These are phyloP conservation scores for Penicillium macrosclerotiorum DNA, from an alignment of 495 filamentous ascomycete genomes.

Conservation along the genomic window DNA sequence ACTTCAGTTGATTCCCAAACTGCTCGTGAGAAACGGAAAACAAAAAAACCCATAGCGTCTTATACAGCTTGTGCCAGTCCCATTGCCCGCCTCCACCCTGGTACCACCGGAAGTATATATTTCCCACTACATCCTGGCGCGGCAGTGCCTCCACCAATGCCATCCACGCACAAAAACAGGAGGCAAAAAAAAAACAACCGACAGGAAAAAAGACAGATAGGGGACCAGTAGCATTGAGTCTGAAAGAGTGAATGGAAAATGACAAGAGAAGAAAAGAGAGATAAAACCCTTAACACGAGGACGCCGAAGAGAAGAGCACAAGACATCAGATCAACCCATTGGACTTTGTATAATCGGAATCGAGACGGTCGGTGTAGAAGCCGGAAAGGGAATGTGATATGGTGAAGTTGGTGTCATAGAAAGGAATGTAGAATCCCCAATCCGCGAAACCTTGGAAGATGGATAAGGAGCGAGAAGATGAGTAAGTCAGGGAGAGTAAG, in stretches of 20 bases:
- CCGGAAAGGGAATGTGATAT: conserved; percentile 21
- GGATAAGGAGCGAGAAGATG: conserved; percentile 15
- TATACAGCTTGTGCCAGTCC: conserved; percentile 12
- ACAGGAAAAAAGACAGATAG: conserved; percentile 14
- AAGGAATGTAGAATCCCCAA: conserved; percentile 22
- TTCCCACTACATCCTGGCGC: conserved; percentile 2
- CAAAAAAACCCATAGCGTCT: conserved; percentile 17
- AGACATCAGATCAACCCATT: conserved; percentile 28
- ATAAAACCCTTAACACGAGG: conserved; percentile 20
- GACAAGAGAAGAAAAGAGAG: conserved; percentile 13
- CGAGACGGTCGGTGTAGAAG: conserved; percentile 13
- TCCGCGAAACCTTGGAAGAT: neutral
- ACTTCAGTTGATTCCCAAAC: conserved; percentile 22
- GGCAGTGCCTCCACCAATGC: neutral
- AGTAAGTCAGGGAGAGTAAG: neutral
- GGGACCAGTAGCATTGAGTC: conserved; percentile 18
- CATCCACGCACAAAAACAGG: conserved; percentile 3
- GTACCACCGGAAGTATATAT: conserved; percentile 20
- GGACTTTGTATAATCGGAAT: conserved; percentile 27
- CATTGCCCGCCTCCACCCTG: neutral
- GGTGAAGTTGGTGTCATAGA: conserved; percentile 8
- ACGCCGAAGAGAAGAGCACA: conserved; percentile 18
- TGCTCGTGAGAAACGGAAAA: conserved; percentile 11
- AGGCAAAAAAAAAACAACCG: conserved; percentile 6
- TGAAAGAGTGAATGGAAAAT: conserved; percentile 24